phyloP scores from a whole-genome alignment of 352 stramenopile species.

The Globisporangium polare region DNA sequence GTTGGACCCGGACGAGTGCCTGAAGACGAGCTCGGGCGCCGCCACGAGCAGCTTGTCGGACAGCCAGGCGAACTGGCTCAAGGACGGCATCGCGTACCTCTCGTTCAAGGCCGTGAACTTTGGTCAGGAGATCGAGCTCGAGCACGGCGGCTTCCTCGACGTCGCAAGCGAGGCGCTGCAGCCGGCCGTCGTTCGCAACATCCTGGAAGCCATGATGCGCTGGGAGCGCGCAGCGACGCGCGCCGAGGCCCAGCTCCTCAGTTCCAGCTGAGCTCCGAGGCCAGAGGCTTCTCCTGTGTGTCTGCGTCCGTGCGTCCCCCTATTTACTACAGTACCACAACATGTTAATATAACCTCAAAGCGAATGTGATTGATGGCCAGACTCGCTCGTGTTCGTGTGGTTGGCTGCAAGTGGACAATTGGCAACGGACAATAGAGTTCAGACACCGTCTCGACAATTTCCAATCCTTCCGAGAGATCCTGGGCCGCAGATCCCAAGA shows the following conservation, averaged over 20 bases:
- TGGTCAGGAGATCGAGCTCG: constrained; percentile 31
- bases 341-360: constrained; percentile 1
- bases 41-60: constrained; percentile 11
- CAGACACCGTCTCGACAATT: too few relatives aligned
- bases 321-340: background rate
- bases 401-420: too few relatives aligned
- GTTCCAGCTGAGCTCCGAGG: background rate
- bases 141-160: constrained; percentile 31
- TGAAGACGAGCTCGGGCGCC: constrained; percentile 17
- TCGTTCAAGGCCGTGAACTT: constrained; percentile 33
- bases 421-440: too few relatives aligned
- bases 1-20: constrained; percentile 27
- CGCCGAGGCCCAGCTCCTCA: constrained; percentile 1
- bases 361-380: background rate
- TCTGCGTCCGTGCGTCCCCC: background rate
- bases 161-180: constrained; percentile 24
- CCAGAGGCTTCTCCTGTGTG: background rate
- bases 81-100: constrained; percentile 33
- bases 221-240: constrained; percentile 15
- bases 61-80: constrained; percentile 26
- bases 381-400: too few relatives aligned
- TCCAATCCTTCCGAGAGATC: too few relatives aligned
- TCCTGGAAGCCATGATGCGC: constrained; percentile 23
- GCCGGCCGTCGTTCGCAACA: constrained; percentile 26
- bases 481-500: too few relatives aligned